Base-by-base conservation (phyloP, 2,329 filamentous ascomycete genomes). In the Cercospora sojina region DNA sequence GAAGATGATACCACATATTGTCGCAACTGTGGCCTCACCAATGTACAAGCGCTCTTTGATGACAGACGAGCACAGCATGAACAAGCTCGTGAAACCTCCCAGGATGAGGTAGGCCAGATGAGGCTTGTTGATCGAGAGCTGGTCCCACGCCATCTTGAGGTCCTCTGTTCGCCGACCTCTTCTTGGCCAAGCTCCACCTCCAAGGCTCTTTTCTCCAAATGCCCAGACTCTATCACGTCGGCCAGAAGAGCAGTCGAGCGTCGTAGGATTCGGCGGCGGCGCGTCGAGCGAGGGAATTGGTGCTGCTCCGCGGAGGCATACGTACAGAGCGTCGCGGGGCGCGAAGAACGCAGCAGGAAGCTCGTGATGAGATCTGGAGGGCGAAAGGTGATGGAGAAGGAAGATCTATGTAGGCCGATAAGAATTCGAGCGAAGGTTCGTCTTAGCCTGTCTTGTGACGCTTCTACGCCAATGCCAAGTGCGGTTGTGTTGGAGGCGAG, bases 11-110 rank as follows among this genome's bases (percentile, higher is more conserved):
- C 92, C 92, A 76, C 91, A 92, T 58, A 96, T 80, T 2, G 92
- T 96, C 59, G 93, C 92, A 53, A 99, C 92, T 1, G 95, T 98
- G 59, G 95, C 95, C 85, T 99, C 95, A 77, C 95, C 95, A 79
- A 99, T 99, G 83, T 99, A 99, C 76, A 98, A 86, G 79, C 91
- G 91, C 84, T 99, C 95, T 84, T 99, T 99, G 82, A 99, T 96
- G 77, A 98, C 89, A 64, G 96, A 92, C 67, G 95, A 99, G 80
- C 93, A 97, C 67, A 99, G 85, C 95, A 99, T 99, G 83, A 99
- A 99, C 74, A 99, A 84, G 67, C 91, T 93, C 73, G 95, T 99
- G 83, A 99, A 99, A 79, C 94, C 95, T 75, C 95, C 95, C 64
- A 99, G 84, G 81, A 99, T 97, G 81, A 98, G 92, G 81, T 99